Evolutionary conservation across 768 basidiomycete genomes (phyloP).

Genomic region (Tricholoma matsutake): DNA sequence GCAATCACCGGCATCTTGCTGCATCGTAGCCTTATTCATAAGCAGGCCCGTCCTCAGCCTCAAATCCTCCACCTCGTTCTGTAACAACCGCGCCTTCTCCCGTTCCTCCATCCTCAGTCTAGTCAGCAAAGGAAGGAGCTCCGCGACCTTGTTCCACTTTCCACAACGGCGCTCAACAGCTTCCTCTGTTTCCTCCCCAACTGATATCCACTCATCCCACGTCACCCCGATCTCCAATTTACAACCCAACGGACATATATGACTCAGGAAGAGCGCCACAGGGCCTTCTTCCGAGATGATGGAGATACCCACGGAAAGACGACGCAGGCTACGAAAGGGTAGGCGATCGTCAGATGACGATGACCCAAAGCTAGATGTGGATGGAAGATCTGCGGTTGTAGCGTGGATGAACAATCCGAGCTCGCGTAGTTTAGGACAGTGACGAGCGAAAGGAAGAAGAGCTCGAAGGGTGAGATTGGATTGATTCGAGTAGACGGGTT

Average conservation of each 20-base stretch:
- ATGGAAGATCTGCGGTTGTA: slow-evolving; percentile 21
- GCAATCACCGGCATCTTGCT: slow-evolving; percentile 2
- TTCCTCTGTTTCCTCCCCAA: slow-evolving; percentile 5
- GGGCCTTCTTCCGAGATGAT: slow-evolving; percentile 38
- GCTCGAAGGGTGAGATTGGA: slow-evolving; percentile 35
- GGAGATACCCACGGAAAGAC: slow-evolving; percentile 51
- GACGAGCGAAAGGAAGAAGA: slow-evolving; percentile 37
- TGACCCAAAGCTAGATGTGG: slow-evolving; percentile 10
- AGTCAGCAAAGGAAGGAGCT: slow-evolving; percentile 9
- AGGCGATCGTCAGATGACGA: slow-evolving; percentile 14
- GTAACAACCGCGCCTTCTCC: slow-evolving; percentile 36
- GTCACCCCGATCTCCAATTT: slow-evolving; percentile 44
- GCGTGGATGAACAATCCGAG: slow-evolving; percentile 43
- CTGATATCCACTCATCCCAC: slow-evolving; percentile 34
- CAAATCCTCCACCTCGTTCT: slow-evolving; percentile 49
- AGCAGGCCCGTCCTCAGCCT: slow-evolving; percentile 42
- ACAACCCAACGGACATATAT: slow-evolving; percentile 44
- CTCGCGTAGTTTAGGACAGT: slow-evolving; percentile 37
- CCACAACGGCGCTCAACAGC: slow-evolving; percentile 21
- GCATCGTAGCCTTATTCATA: slow-evolving; percentile 27
- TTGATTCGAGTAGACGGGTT: slow-evolving; percentile 33
- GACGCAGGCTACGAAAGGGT: slow-evolving; percentile 30
- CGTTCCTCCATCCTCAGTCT: slow-evolving; percentile 28
- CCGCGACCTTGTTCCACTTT: slow-evolving; percentile 10
- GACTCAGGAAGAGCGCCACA: slow-evolving; percentile 52